These are phyloP conservation scores for Lepidium didymum DNA, from an alignment of 345 rosid genomes.

Conservation along the genomic window DNA sequence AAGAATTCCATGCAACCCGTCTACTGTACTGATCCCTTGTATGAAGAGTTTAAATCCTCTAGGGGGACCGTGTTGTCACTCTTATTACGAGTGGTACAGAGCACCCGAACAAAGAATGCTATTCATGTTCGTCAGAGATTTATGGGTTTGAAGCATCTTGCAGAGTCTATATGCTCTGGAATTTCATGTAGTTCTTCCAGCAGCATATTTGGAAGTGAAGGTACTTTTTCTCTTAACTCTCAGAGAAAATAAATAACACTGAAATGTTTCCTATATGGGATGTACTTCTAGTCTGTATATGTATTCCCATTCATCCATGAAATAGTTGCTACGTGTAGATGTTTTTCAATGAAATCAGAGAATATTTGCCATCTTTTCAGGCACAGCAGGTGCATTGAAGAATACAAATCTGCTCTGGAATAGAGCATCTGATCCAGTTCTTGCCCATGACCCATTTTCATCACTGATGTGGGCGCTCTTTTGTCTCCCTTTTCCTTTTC, in stretches of 20 bases:
- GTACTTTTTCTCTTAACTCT: slow-evolving; percentile 27
- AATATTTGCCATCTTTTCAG: slow-evolving; percentile 34
- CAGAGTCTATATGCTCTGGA: slow-evolving; percentile 68
- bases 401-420: slow-evolving; percentile 59
- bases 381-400: slow-evolving; percentile 39
- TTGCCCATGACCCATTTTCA: slow-evolving; percentile 87
- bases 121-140: slow-evolving; percentile 77
- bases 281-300: neutral
- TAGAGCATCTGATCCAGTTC: slow-evolving; percentile 75
- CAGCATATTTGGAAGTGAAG: slow-evolving; percentile 34
- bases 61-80: slow-evolving; percentile 63
- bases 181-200: slow-evolving; percentile 35
- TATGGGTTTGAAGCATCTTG: slow-evolving; percentile 69
- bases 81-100: slow-evolving; percentile 58
- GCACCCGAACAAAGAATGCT: slow-evolving; percentile 44
- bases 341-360: slow-evolving; percentile 1
- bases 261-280: neutral
- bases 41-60: slow-evolving; percentile 64
- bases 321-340: slow-evolving; percentile 11
- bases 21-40: slow-evolving; percentile 42
- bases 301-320: neutral
- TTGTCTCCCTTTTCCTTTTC: slow-evolving; percentile 84
- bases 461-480: slow-evolving; percentile 92
- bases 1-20: slow-evolving; percentile 44
- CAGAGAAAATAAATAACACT: neutral